Base-by-base conservation (phyloP, 257 asterid genomes). In the Knoxia roxburghii region DNA sequence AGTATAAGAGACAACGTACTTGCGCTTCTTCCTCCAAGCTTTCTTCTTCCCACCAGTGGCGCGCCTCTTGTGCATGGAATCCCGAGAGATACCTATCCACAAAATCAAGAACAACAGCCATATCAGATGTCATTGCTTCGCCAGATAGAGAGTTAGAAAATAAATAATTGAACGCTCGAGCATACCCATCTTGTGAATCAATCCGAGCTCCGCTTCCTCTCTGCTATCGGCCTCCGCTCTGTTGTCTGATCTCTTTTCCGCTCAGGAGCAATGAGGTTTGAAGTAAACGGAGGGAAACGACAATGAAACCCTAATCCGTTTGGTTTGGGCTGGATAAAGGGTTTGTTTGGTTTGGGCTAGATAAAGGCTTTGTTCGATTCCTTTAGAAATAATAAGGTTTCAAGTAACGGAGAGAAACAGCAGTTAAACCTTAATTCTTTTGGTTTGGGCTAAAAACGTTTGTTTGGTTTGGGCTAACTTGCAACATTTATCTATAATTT, bases 11-110 rank as follows among this genome's bases (percentile, higher is more conserved):
- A 30, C 26, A 67, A 58, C 45, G 17, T 70, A 89, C 96, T 89
- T 89, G 74, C 95, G 73, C 89, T 89, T 89, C 95, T 89, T 89
- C 86, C 95, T 89, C 96, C 96, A 86, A 0, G 91, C 89, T 78
- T 89, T 88, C 89, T 86, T 86, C 83, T 87, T 87, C 41, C 96
- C 96, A 61, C 90, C 94, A 69, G 96, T 88, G 71, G 86, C 90
- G 65, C 96, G 90, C 62, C 96, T 86, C 90, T 88, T 88, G 89
- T 88, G 93, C 96, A 89, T 89, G 61, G 95, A 86, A 65, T 89
- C 96, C 23, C 95, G 83, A n/a, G 96, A 89, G 73, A 89, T 86
- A 81, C 95, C 95, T 84, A 26, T 69, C 10, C 40, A 64, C 43
- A 62, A 12, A 27, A 33, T 51, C 61, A 66, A 1, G 32, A 2